A percentile compares a stretch with the other conserved stretches of the same genome.
Evolutionary conservation across 768 basidiomycete genomes (phyloP).

Genomic region (Tylopilus rubrobrunneus): DNA sequence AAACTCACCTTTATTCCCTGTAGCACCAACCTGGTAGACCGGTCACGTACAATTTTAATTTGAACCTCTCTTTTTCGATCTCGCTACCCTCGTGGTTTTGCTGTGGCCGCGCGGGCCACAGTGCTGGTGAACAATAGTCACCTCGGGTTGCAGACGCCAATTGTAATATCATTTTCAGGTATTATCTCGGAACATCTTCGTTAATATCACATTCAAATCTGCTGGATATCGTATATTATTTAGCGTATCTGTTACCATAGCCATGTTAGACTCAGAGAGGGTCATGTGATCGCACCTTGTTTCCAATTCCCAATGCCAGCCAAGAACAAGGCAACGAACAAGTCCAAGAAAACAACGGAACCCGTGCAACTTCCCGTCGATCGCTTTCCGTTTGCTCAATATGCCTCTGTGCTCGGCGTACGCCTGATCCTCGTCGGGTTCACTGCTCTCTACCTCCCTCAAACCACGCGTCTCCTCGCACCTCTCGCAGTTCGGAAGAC

Average conservation of each 20-base stretch:
- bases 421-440: slow-evolving; percentile 65
- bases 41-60: not conserved
- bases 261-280: too few relatives aligned
- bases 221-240: too few relatives aligned
- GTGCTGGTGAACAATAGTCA: too few relatives aligned
- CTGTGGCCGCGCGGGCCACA: not conserved
- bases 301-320: not conserved
- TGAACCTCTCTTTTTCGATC: not conserved
- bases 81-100: too few relatives aligned
- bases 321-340: not conserved
- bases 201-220: too few relatives aligned
- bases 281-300: too few relatives aligned
- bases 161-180: too few relatives aligned
- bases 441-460: slow-evolving; percentile 68
- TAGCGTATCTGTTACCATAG: too few relatives aligned
- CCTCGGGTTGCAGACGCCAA: too few relatives aligned
- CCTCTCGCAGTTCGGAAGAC: slow-evolving; percentile 31
- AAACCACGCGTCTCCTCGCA: slow-evolving; percentile 43
- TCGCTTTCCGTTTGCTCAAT: slow-evolving; percentile 51
- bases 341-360: not conserved
- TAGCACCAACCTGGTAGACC: not conserved
- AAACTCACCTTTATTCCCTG: slow-evolving; percentile 5
- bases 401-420: slow-evolving; percentile 65
- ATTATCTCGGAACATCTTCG: too few relatives aligned
- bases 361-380: not conserved